Base-by-base conservation (phyloP, 192 early-diverging fungal genomes). In the Haplosporangium gracile region DNA sequence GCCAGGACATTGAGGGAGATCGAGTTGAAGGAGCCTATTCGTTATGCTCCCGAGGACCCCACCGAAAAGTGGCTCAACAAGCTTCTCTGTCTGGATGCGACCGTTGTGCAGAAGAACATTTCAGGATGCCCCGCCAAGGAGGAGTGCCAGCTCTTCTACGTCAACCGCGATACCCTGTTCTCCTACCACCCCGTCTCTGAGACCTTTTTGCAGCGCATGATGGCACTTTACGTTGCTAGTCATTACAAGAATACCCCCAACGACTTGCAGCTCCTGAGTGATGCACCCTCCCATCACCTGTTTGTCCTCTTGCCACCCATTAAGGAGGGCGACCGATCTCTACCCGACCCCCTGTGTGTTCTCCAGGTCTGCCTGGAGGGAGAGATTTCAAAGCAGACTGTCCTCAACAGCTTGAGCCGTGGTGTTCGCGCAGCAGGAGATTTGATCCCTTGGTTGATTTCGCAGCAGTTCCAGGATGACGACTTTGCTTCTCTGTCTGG, bases 201-300 rank as follows among this genome's bases (percentile, higher is more conserved):
- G 87, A 94, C 95, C 3, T 99, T 99, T 88, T 88, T 99, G 90
- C 98, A 99, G 89, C 95, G 95, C 68, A 99, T 99, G 95, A 98
- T 99, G 97, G 92, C 94, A 6, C 88, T 99, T 43, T 99, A 99
- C 79, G 98, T 99, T 39, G 97, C 98, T 32, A 97, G 96, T 88
- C 98, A 99, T 89, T 99, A 99, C 94, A 99, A 99, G 89, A 99
- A 99, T 90, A 96, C 95, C 51, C 99, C 99, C 42, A 98, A 99
- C 88, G 99, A 99, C 83, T 89, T 99, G 85, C 98, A 99, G 89
- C 90, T 99, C 74, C 92, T 99, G 91, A 97, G 96, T 89, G 99
- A 99, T 78, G 99, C 99, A 1, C 99, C 99, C 22, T 97, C 97
- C 1, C 99, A 99, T 90, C 97, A 98, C 80, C 90, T 99, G 68